These are phyloP conservation scores for Ophiostoma montium DNA, from an alignment of 2,329 filamentous ascomycete species.

Conservation along the genomic window DNA sequence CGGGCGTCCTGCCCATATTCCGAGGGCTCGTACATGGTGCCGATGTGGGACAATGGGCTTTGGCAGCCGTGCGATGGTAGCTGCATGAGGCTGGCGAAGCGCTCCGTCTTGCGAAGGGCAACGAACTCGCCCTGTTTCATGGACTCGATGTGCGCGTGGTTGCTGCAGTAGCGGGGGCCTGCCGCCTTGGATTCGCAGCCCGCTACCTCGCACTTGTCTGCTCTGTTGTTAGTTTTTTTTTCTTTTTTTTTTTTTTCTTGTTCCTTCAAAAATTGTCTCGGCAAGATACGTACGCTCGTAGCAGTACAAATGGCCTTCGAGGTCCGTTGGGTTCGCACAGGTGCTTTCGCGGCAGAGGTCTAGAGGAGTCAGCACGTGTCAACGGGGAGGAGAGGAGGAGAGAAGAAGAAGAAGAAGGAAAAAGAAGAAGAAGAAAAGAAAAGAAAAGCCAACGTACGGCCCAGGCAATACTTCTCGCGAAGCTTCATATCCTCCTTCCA, in stretches of 20 bases:
- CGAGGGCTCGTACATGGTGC: too few relatives aligned
- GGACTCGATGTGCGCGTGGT: background rate
- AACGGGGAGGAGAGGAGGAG: background rate
- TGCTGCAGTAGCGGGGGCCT: background rate
- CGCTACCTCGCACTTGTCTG: background rate
- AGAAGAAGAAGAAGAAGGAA: background rate
- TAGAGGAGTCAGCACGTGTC: too few relatives aligned
- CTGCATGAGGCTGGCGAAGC: background rate
- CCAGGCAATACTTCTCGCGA: slow-evolving; percentile 8
- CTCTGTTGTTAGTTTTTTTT: background rate
- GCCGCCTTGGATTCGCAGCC: background rate
- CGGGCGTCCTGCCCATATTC: too few relatives aligned
- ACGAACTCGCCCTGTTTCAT: background rate
- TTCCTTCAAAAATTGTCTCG: background rate
- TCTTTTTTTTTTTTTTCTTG: background rate
- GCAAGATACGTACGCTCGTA: background rate
- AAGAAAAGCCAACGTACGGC: slow-evolving; percentile 2
- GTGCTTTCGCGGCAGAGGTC: background rate
- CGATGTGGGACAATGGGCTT: background rate
- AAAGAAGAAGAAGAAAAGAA: background rate
- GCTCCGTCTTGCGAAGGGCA: background rate
- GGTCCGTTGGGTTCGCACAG: background rate
- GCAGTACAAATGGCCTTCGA: background rate
- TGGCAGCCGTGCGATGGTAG: background rate
- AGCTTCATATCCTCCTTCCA: slow-evolving; percentile 4